Conservation (phyloP, 352 stramenopile genomes). For the Globisporangium viniferum region DNA sequence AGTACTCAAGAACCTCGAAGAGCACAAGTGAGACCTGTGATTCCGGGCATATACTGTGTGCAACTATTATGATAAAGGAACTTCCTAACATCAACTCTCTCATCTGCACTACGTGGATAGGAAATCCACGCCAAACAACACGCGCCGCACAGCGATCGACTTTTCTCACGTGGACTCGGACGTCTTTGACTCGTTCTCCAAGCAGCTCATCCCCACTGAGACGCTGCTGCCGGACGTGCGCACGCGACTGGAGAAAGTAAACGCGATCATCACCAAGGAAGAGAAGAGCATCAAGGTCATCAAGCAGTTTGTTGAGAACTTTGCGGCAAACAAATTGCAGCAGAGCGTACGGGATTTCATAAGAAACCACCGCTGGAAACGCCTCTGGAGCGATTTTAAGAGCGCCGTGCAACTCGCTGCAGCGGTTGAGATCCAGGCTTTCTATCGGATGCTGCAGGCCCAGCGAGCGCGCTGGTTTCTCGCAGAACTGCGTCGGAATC, state of each 20-base stretch:
- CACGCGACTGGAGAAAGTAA: constrained; percentile 33
- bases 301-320: constrained; percentile 33
- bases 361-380: constrained; percentile 38
- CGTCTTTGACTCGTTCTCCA: constrained; percentile 62
- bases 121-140: neutral
- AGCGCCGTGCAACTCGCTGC: constrained; percentile 37
- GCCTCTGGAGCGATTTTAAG: constrained; percentile 31
- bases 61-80: neutral
- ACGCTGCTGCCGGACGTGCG: constrained; percentile 48
- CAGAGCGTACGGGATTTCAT: constrained; percentile 31
- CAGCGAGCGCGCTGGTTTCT: constrained; percentile 28
- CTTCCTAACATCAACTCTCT: neutral
- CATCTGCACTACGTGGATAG: neutral
- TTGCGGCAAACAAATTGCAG: constrained; percentile 48
- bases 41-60: neutral
- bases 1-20: constrained; percentile 33
- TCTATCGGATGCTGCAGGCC: constrained; percentile 31
- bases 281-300: constrained; percentile 56
- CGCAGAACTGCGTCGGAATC: constrained; percentile 15
- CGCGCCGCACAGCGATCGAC: constrained; percentile 18
- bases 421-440: constrained; percentile 43
- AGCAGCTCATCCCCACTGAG: constrained; percentile 51
- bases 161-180: constrained; percentile 54
- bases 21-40: constrained; percentile 25
- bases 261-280: constrained; percentile 34